phyloP scores from a whole-genome alignment of 108 stramenopile species.

The Fragilaria radians region DNA sequence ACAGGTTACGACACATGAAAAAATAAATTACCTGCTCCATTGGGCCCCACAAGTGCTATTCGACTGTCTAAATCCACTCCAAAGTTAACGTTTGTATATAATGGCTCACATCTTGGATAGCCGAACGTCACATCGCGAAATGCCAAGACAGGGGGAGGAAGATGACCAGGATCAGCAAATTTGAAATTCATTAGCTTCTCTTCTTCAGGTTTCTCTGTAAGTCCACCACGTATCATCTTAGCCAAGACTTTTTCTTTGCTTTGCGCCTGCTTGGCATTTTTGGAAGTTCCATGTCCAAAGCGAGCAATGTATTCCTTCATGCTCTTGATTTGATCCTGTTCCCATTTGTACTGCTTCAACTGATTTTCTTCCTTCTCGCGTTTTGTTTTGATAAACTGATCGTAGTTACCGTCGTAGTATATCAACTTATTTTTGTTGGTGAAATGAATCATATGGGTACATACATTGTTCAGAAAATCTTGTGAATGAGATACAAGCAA shows the following conservation, averaged over 20 bases:
- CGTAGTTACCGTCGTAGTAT: constrained; percentile 97
- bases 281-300: constrained; percentile 97
- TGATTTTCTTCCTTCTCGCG: constrained; percentile 89
- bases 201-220: constrained; percentile 93
- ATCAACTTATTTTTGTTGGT: constrained; percentile 64
- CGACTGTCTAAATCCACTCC: constrained; percentile 98
- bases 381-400: constrained; percentile 93
- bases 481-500: constrained; percentile 84
- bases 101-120: constrained; percentile 90
- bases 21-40: constrained; percentile 79
- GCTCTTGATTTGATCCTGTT: constrained; percentile 94
- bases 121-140: constrained; percentile 95
- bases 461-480: constrained; percentile 95
- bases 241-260: constrained; percentile 82
- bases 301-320: constrained; percentile 98
- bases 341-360: constrained; percentile 96
- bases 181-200: constrained; percentile 93
- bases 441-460: constrained; percentile 96
- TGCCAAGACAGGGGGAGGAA: constrained; percentile 97
- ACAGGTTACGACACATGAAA: background rate
- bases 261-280: constrained; percentile 97
- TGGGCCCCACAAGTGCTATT: constrained; percentile 89
- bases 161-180: constrained; percentile 90
- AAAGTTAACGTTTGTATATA: constrained; percentile 92
- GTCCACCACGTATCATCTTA: constrained; percentile 94